A percentile compares a stretch with the other conserved stretches of the same genome.
These are phyloP conservation scores for Lepiota brunneoincarnata DNA, from an alignment of 768 basidiomycete genomes.

Conservation along the genomic window DNA sequence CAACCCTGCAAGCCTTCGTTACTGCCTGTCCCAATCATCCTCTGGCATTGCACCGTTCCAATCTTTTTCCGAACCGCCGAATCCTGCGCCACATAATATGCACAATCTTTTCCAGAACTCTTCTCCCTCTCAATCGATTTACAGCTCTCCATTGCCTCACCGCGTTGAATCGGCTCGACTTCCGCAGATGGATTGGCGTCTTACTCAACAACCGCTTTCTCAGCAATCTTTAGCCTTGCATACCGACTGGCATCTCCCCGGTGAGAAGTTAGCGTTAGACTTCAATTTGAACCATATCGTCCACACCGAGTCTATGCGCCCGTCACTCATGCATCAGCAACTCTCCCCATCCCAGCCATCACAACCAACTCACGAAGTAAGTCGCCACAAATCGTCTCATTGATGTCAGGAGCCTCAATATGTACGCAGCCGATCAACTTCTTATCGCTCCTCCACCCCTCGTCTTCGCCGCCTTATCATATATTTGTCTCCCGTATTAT, in stretches of 20 bases:
- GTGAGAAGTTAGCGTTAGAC: constrained; percentile 29
- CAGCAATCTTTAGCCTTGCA: constrained; percentile 27
- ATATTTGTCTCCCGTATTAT: constrained; percentile 83
- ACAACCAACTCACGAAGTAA: constrained; percentile 48
- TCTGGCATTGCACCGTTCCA: constrained; percentile 42
- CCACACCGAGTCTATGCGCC: constrained; percentile 26
- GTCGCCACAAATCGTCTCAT: constrained; percentile 20
- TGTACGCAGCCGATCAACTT: constrained; percentile 80
- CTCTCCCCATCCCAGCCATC: constrained; percentile 23
- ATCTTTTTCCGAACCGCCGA: constrained; percentile 44
- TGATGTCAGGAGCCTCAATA: constrained; percentile 16
- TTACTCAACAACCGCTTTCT: constrained; percentile 26
- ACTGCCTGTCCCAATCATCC: constrained; percentile 2
- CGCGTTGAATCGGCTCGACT: constrained; percentile 25
- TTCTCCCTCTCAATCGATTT: constrained; percentile 25
- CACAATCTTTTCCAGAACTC: constrained; percentile 22
- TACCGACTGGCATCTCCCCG: constrained; percentile 43
- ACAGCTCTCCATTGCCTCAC: constrained; percentile 30
- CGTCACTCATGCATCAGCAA: constrained; percentile 29
- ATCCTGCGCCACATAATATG: constrained; percentile 29
- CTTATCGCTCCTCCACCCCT: constrained; percentile 79
- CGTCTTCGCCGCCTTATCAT: constrained; percentile 80
- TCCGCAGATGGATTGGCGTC: constrained; percentile 35
- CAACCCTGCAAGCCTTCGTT: constrained; percentile 16
- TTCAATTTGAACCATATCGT: constrained; percentile 21